These are phyloP conservation scores for Hygrophoropsis aurantiaca DNA, from an alignment of 768 basidiomycete genomes.

Conservation along the genomic window DNA sequence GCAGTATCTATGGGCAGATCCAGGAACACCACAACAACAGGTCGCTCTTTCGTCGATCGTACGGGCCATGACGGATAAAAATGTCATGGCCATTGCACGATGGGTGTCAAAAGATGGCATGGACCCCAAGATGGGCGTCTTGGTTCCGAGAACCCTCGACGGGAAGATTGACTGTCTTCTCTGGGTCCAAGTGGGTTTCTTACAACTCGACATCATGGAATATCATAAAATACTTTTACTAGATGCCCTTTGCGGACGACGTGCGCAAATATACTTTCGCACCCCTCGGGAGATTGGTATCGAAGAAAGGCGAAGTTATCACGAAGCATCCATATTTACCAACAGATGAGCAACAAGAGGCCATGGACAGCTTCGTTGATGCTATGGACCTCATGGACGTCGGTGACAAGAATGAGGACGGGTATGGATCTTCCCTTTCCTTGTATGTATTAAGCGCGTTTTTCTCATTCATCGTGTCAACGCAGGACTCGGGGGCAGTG, in stretches of 20 bases:
- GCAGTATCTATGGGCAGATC: slow-evolving; percentile 81
- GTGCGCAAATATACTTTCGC: slow-evolving; percentile 85
- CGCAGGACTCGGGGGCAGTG: slow-evolving; percentile 62
- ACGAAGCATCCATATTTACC: slow-evolving; percentile 82
- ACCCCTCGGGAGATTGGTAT: slow-evolving; percentile 70
- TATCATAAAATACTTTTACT: too few relatives aligned
- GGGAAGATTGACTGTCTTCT: slow-evolving; percentile 76
- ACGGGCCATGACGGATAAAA: slow-evolving; percentile 70
- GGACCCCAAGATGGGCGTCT: slow-evolving; percentile 86
- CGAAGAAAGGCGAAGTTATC: slow-evolving; percentile 72
- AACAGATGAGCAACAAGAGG: slow-evolving; percentile 69
- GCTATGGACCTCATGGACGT: slow-evolving; percentile 83
- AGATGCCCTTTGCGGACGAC: slow-evolving; percentile 98
- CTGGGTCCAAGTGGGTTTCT: slow-evolving; percentile 71
- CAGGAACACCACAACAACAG: slow-evolving; percentile 63
- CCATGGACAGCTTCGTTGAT: slow-evolving; percentile 88
- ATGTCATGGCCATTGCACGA: slow-evolving; percentile 75
- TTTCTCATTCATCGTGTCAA: slow-evolving; percentile 2
- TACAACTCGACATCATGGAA: not conserved
- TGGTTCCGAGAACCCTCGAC: slow-evolving; percentile 60
- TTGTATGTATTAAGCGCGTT: not conserved
- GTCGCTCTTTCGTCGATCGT: slow-evolving; percentile 86
- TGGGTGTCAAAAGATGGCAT: slow-evolving; percentile 73
- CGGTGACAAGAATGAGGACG: slow-evolving; percentile 74
- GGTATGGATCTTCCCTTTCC: slow-evolving; percentile 42